A percentile compares a stretch with the other conserved stretches of the same genome.
Conservation (phyloP, 345 rosid species). For the Psidium friedrichsthalianum region DNA sequence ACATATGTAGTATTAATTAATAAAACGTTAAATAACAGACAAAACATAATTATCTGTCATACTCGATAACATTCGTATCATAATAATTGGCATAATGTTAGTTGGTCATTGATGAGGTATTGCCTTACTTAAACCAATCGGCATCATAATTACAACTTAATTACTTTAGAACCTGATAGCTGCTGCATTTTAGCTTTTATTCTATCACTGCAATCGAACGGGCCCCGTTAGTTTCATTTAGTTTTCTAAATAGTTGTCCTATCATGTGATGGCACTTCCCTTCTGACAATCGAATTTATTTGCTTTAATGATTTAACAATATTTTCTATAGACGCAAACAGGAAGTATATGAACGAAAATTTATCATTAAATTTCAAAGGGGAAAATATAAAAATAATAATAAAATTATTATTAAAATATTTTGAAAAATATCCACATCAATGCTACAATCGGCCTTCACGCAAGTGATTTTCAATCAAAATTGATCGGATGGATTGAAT, state of each 20-base stretch:
- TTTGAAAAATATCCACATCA: no score
- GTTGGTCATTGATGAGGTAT: neutral
- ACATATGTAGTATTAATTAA: no score
- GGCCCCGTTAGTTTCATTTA: neutral
- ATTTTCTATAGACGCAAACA: neutral
- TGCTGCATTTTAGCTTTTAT: neutral
- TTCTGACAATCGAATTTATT: neutral
- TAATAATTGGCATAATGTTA: no score
- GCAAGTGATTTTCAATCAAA: no score
- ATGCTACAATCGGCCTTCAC: no score
- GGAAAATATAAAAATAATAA: no score
- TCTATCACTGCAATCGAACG: neutral
- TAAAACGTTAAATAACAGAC: no score
- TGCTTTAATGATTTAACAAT: neutral
- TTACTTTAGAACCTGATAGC: neutral
- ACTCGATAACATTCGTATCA: no score
- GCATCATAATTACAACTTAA: neutral
- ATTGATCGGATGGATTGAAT: no score
- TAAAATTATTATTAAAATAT: no score
- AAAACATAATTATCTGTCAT: no score
- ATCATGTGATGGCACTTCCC: neutral
- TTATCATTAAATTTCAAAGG: neutral
- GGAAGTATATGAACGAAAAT: neutral
- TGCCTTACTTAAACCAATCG: neutral
- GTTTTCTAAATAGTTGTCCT: neutral